A percentile compares a stretch with the other conserved stretches of the same genome.
phyloP scores from a whole-genome alignment of 108 stramenopile genomes.

The Schizochytrium sp. region DNA sequence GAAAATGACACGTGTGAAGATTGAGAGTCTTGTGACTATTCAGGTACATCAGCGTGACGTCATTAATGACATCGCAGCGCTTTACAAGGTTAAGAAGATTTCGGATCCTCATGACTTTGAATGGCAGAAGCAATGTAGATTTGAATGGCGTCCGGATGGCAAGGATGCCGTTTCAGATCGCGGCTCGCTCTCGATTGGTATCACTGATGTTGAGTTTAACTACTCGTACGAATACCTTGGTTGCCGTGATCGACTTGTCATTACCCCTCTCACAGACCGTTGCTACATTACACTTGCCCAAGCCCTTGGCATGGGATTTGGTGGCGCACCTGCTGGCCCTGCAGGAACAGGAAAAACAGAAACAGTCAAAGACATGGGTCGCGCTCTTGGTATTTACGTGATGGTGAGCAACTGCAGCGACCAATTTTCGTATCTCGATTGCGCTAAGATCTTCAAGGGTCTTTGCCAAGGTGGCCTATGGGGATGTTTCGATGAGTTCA shows the following conservation, averaged over 20 bases:
- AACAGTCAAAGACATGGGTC: conserved; percentile 87
- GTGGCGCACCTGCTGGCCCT: conserved; percentile 91
- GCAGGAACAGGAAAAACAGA: conserved; percentile 91
- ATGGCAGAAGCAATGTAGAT: conserved; percentile 91
- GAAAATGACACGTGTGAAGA: conserved; percentile 87
- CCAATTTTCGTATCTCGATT: conserved; percentile 90
- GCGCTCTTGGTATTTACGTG: conserved; percentile 88
- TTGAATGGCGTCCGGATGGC: conserved; percentile 88
- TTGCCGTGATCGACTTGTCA: conserved; percentile 89
- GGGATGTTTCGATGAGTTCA: conserved; percentile 95
- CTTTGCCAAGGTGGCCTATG: conserved; percentile 89
- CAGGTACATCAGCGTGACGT: conserved; percentile 91
- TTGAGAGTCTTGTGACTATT: conserved; percentile 90
- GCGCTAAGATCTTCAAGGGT: conserved; percentile 93
- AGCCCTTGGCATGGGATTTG: conserved; percentile 92
- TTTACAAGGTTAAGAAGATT: conserved; percentile 69
- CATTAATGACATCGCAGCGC: conserved; percentile 74
- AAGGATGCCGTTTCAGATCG: conserved; percentile 82
- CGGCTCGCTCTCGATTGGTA: conserved; percentile 84
- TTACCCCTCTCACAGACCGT: conserved; percentile 90
- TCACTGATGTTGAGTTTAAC: conserved; percentile 89
- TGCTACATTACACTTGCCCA: conserved; percentile 93
- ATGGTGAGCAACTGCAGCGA: conserved; percentile 92
- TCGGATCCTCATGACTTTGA: conserved; percentile 89
- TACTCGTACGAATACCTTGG: conserved; percentile 93